Evolutionary conservation across 306 rosid species (phyloP), one percentile per base, ranked within the genome.

Genomic region (Cucurbita argyrosperma): DNA sequence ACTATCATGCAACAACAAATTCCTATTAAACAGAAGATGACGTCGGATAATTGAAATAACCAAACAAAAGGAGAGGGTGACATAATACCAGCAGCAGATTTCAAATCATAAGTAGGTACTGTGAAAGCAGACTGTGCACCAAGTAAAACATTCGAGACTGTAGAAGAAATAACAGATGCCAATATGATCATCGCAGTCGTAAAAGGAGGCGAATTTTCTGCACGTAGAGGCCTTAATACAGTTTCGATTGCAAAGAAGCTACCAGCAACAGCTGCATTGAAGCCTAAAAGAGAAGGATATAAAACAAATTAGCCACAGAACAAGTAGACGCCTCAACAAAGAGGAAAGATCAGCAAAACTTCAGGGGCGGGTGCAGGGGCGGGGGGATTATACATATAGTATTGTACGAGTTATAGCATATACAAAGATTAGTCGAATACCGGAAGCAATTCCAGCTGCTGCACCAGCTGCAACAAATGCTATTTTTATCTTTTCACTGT

Each of bases 381-480:
- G 30, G 30, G 30, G 30, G 30, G 30, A 26, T 26, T 26, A 26
- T 26, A 26, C 30, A 30, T 30, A 3, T 2, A 26, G 35, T 30
- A 30, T 30, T 30, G 35, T 30, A 30, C 35, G 35, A 50, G 63
- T 23, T 57, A 57, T 26, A 79, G 78, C 43, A 3, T 35, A 61
- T 58, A 1, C 43, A 61, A 42, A 65, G 53, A 38, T 64, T 77
- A 45, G 55, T 54, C 54, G 42, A 67, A 19, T 82, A 93, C 98
- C 97, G 80, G 96, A 94, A 82, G 97, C 85, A 78, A 94, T 94
- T 71, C 97, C 97, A 53, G 97, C 97, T 0, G 96, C 97, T 42
- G 97, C 99, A 70, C 99, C 99, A 38, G 99, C 99, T 53, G 99
- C 99, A 83, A 94, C 87, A 73, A 94, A 96, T 65, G 99, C 99